These are phyloP conservation scores for Lentinula boryana DNA, from an alignment of 768 basidiomycete species.

Conservation along the genomic window DNA sequence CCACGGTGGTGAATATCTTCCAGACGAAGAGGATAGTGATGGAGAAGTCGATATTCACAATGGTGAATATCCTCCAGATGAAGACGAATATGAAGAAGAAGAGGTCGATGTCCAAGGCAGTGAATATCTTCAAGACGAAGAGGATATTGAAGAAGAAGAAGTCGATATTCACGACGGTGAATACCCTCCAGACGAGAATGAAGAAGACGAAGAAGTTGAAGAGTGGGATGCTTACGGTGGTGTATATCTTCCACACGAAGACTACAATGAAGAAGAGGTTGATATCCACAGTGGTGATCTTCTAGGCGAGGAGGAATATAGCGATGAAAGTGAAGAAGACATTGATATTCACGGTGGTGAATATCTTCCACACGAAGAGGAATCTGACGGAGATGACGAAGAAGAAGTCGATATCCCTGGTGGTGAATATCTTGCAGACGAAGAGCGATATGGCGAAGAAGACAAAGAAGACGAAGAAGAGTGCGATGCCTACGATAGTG, in stretches of 20 bases:
- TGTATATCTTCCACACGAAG: no score
- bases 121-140: slow-evolving; percentile 27
- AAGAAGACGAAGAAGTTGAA: slow-evolving; percentile 36
- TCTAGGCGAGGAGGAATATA: no score
- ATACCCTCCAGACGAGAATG: slow-evolving; percentile 11
- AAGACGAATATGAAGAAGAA: no score
- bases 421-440: slow-evolving; percentile 10
- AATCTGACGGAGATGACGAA: slow-evolving; percentile 26
- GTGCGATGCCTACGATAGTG: neutral
- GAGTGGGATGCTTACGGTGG: slow-evolving; percentile 46
- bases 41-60: no score
- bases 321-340: no score
- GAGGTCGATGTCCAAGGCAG: no score
- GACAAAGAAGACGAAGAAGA: no score
- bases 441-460: slow-evolving; percentile 21
- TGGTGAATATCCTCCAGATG: no score
- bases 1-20: no score
- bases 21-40: no score
- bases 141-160: slow-evolving; percentile 27
- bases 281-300: no score
- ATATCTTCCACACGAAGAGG: slow-evolving; percentile 45
- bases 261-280: no score
- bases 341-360: slow-evolving; percentile 45
- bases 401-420: slow-evolving; percentile 24
- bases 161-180: slow-evolving; percentile 30